Evolutionary conservation across 1,139 yeast species (phyloP).

Genomic region (Candida sojae): DNA sequence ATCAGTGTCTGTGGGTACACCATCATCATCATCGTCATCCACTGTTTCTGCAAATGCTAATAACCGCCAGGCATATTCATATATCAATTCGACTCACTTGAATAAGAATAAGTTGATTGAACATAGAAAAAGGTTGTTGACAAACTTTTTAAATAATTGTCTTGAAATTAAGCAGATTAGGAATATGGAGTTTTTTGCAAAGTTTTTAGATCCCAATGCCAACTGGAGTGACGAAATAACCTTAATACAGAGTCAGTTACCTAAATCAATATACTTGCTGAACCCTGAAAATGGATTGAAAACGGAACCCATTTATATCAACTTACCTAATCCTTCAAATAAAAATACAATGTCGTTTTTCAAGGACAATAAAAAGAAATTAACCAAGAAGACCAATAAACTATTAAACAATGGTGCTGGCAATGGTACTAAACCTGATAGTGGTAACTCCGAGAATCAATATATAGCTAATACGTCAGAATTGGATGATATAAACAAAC

Average conservation of each 20-base stretch:
- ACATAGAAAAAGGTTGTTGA: conserved; percentile 74
- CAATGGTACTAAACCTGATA: conserved; percentile 1
- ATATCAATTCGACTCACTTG: conserved; percentile 47
- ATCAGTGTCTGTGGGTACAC: not conserved
- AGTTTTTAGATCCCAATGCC: conserved; percentile 82
- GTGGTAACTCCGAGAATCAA: conserved; percentile 6
- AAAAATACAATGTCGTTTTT: conserved; percentile 37
- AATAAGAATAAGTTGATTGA: conserved; percentile 46
- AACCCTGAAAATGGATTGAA: conserved; percentile 56
- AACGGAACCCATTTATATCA: conserved; percentile 59
- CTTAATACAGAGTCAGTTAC: conserved; percentile 40
- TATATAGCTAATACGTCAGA: conserved; percentile 39
- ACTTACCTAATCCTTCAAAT: conserved; percentile 61
- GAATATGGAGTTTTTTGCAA: conserved; percentile 63
- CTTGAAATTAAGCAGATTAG: conserved; percentile 56
- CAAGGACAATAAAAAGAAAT: conserved; percentile 31
- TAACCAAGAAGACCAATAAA: conserved; percentile 29
- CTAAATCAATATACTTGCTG: conserved; percentile 50
- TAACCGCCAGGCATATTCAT: conserved; percentile 28
- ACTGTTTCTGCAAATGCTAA: conserved; percentile 3
- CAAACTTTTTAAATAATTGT: conserved; percentile 80
- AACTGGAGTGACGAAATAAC: conserved; percentile 66
- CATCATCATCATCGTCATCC: conserved; percentile 7
- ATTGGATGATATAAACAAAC: conserved; percentile 67
- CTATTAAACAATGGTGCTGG: conserved; percentile 17